A percentile compares a stretch with the other conserved stretches of the same genome.
Evolutionary conservation across 1,139 yeast genomes (phyloP).

Genomic region (Suhomyces ambrosiae): DNA sequence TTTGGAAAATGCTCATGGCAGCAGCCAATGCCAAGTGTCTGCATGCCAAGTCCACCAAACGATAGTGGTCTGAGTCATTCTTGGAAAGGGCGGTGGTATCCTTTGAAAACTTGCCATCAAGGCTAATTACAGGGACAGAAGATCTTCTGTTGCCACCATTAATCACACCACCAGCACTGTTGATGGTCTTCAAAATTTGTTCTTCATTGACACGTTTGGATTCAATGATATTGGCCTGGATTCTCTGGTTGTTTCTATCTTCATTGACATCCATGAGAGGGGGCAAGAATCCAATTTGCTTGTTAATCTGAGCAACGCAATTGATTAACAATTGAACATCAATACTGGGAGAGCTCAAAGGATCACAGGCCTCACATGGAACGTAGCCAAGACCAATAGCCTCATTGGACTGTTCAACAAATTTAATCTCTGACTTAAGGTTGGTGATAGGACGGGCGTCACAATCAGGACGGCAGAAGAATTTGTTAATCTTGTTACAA

Average conservation of each 20-base stretch:
- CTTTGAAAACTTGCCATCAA: constrained; percentile 28
- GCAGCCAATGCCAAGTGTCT: constrained; percentile 85
- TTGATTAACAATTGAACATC: constrained; percentile 55
- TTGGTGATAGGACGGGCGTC: constrained; percentile 51
- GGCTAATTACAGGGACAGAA: constrained; percentile 32
- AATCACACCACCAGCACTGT: constrained; percentile 10
- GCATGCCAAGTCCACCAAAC: constrained; percentile 77
- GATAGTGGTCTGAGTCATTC: constrained; percentile 67
- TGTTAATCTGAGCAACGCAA: constrained; percentile 62
- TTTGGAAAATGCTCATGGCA: constrained; percentile 51
- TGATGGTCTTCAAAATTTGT: constrained; percentile 27
- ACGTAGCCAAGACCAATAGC: constrained; percentile 49
- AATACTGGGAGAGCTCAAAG: constrained; percentile 39
- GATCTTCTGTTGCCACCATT: constrained; percentile 24
- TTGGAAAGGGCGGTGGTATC: constrained; percentile 43
- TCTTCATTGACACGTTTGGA: constrained; percentile 32
- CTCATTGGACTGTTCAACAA: constrained; percentile 41
- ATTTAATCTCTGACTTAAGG: constrained; percentile 47
- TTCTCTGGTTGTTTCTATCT: constrained; percentile 39
- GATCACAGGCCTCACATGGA: constrained; percentile 60
- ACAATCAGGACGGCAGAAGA: constrained; percentile 70
- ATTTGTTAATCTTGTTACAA: constrained; percentile 43
- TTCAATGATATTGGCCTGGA: constrained; percentile 43
- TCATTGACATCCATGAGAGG: constrained; percentile 53
- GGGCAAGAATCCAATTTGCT: constrained; percentile 57